Percentiles rank a stretch among this genome's conserved stretches.
These are phyloP conservation scores for Calonectria henricotiae DNA, from an alignment of 2,329 filamentous ascomycete genomes.

Conservation along the genomic window DNA sequence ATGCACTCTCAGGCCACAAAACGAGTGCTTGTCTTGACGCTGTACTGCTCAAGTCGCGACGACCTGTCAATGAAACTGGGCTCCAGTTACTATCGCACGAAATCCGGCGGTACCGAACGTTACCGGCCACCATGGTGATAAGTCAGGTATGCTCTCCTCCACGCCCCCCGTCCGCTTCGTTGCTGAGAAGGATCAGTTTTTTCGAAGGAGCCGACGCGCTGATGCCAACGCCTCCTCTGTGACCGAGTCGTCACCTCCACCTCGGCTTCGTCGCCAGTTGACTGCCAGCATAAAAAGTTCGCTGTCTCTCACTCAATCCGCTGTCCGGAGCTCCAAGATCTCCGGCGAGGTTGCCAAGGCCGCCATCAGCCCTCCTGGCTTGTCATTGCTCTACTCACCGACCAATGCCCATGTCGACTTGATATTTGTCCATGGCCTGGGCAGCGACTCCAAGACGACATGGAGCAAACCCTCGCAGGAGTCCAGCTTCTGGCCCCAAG, in stretches of 20 bases:
- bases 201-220: constrained; percentile 40
- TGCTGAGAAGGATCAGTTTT: constrained; percentile 36
- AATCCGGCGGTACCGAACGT: background rate
- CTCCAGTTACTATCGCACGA: background rate
- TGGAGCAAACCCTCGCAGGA: constrained; percentile 55
- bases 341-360: background rate
- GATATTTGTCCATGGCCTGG: constrained; percentile 61
- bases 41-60: too few relatives aligned
- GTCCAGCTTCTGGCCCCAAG: constrained; percentile 58
- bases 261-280: constrained; percentile 31
- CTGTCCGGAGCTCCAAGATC: background rate
- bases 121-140: constrained; percentile 35
- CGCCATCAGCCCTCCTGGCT: constrained; percentile 36
- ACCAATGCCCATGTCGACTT: constrained; percentile 50
- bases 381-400: constrained; percentile 46
- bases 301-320: constrained; percentile 31
- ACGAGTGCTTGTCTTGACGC: too few relatives aligned
- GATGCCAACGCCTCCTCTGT: constrained; percentile 26
- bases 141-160: background rate
- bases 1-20: too few relatives aligned
- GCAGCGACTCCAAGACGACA: constrained; percentile 59
- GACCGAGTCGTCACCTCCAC: too few relatives aligned
- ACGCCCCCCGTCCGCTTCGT: background rate
- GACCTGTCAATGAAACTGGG: background rate
- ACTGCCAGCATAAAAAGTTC: constrained; percentile 24